Percentiles rank a stretch among this genome's conserved stretches.
Evolutionary conservation across 805 yeast species (phyloP).

Genomic region (Saccharomycopsis sp.): DNA sequence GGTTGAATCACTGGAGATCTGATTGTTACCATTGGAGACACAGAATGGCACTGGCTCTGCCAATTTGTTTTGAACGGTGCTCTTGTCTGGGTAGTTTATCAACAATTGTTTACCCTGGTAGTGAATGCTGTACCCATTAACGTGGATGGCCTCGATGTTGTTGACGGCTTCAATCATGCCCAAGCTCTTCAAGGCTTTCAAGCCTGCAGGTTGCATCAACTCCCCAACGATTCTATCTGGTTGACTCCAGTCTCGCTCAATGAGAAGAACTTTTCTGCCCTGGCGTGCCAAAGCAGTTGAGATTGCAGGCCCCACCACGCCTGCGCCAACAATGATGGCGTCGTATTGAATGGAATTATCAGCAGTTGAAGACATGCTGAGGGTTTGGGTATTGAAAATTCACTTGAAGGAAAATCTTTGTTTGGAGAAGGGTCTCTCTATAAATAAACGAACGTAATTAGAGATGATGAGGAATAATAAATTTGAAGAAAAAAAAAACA

Average conservation of each 20-base stretch:
- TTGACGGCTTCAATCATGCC: conserved; percentile 76
- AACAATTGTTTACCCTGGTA: conserved; percentile 48
- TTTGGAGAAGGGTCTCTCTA: no score
- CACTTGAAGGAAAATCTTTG: not conserved
- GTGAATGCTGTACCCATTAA: conserved; percentile 73
- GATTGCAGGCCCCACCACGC: conserved; percentile 89
- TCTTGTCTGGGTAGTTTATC: conserved; percentile 66
- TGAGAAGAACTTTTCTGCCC: conserved; percentile 65
- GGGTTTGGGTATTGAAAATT: conserved; percentile 21
- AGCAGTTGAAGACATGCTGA: conserved; percentile 2
- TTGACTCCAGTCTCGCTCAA: conserved; percentile 83
- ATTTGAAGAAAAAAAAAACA: no score
- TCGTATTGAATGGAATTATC: conserved; percentile 39
- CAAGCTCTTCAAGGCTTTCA: conserved; percentile 68
- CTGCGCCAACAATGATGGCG: conserved; percentile 94
- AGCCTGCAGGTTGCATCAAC: conserved; percentile 94
- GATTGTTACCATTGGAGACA: conserved; percentile 52
- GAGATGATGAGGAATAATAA: no score
- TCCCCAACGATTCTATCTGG: conserved; percentile 98
- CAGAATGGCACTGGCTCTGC: conserved; percentile 30
- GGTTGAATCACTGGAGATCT: conserved; percentile 41
- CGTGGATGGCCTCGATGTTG: conserved; percentile 67
- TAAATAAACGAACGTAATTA: no score
- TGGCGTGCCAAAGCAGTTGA: conserved; percentile 87
- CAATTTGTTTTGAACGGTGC: no score